These are phyloP conservation scores for Cryptosporidium sp. DNA, from an alignment of 169 alveolate species.

Conservation along the genomic window DNA sequence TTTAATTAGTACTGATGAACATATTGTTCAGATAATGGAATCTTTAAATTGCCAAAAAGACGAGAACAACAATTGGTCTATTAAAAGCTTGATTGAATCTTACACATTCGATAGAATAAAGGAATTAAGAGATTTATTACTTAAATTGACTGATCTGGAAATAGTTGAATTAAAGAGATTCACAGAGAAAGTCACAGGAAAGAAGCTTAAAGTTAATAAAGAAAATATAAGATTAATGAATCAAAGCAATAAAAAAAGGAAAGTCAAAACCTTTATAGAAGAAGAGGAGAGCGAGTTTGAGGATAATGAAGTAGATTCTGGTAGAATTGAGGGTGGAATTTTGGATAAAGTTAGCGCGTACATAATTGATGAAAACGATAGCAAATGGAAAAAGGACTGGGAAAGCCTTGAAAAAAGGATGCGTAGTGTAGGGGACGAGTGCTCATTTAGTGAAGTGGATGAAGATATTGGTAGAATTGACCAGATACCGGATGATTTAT, in stretches of 20 bases:
- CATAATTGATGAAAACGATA: constrained; percentile 1
- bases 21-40: background rate
- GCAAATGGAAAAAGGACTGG: constrained; percentile 6
- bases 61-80: background rate
- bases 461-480: background rate
- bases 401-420: constrained; percentile 1
- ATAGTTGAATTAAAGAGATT: constrained; percentile 21
- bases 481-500: background rate
- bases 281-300: background rate
- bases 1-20: background rate
- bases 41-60: constrained; percentile 23
- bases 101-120: constrained; percentile 10
- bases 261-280: background rate
- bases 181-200: constrained; percentile 39
- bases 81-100: background rate
- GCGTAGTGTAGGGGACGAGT: background rate
- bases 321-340: background rate
- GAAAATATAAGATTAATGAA: background rate
- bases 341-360: background rate
- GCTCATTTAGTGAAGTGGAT: background rate
- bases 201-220: constrained; percentile 30
- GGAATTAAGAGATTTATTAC: constrained; percentile 15
- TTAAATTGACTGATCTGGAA: constrained; percentile 11
- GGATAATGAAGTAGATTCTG: background rate
- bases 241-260: constrained; percentile 2